Conservation (phyloP, 345 rosid species). For the Eucalyptus melliodora region DNA sequence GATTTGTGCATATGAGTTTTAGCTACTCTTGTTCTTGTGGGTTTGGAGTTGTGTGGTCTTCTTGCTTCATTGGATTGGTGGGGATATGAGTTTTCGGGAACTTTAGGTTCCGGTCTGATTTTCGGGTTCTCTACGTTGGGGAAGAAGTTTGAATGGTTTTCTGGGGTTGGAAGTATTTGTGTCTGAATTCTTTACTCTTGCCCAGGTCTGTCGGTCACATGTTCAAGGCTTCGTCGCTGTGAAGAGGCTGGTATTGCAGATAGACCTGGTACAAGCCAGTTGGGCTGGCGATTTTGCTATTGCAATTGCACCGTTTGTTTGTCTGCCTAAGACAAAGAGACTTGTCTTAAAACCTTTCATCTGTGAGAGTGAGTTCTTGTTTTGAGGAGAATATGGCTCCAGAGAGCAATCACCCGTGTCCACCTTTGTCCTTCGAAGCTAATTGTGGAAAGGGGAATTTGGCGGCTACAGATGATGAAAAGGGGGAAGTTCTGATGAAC, state of each 20-base stretch:
- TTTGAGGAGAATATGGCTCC: slow-evolving; percentile 4
- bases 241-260: not conserved
- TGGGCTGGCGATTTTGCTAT: not conserved
- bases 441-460: not conserved
- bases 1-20: not conserved
- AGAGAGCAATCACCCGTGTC: not conserved
- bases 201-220: not conserved
- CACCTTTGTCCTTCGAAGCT: not conserved
- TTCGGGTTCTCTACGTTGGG: not conserved
- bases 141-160: not conserved
- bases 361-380: not conserved
- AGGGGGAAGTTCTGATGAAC: not conserved
- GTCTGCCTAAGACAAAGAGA: not conserved
- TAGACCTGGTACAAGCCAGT: not conserved
- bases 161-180: not conserved
- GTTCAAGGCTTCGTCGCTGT: not conserved
- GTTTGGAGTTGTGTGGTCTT: not conserved
- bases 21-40: not conserved
- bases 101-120: not conserved
- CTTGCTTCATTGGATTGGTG: not conserved
- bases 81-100: not conserved
- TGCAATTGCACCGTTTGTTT: not conserved
- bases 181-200: not conserved
- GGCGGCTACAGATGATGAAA: not conserved
- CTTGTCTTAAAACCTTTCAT: not conserved